phyloP scores from a whole-genome alignment of 768 basidiomycete species.

The Rhizopogon vulgaris region DNA sequence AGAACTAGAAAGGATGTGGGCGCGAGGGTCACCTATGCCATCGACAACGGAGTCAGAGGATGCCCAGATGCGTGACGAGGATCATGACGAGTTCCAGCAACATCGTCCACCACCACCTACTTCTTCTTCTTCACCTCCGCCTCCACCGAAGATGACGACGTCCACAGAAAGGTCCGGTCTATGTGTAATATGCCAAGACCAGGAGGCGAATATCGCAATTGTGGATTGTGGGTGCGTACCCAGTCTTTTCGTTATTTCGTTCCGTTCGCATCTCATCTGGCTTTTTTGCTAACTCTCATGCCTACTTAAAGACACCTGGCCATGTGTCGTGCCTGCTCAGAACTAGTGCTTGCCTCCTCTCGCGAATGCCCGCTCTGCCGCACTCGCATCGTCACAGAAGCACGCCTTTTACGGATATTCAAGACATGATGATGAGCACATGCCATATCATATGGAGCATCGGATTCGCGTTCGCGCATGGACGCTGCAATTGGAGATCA shows the following conservation, averaged over 20 bases:
- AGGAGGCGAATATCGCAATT: constrained; percentile 89
- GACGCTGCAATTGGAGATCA: too few relatives aligned
- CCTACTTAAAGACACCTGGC: constrained; percentile 57
- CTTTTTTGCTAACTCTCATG: not conserved
- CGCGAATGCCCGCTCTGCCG: constrained; percentile 89
- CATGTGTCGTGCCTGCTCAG: constrained; percentile 74
- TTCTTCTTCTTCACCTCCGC: constrained; percentile 14
- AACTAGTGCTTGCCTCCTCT: constrained; percentile 70
- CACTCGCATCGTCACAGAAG: constrained; percentile 81
- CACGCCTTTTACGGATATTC: constrained; percentile 74
- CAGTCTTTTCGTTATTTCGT: not conserved
- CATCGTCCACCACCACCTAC: constrained; percentile 7
- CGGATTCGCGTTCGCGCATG: too few relatives aligned
- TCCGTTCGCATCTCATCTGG: too few relatives aligned
- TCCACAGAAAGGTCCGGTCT: constrained; percentile 61
- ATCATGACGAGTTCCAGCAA: constrained; percentile 2
- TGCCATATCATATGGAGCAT: too few relatives aligned
- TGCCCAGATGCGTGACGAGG: not conserved
- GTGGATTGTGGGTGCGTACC: constrained; percentile 85
- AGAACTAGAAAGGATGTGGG: constrained; percentile 8
- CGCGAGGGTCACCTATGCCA: constrained; percentile 11
- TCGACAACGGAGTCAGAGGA: constrained; percentile 2
- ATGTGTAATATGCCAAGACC: constrained; percentile 91
- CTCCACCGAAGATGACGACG: constrained; percentile 15
- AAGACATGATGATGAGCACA: constrained; percentile 29